These are phyloP conservation scores for Rhizopus delemar DNA, from an alignment of 371 early-diverging fungal genomes.

Conservation along the genomic window DNA sequence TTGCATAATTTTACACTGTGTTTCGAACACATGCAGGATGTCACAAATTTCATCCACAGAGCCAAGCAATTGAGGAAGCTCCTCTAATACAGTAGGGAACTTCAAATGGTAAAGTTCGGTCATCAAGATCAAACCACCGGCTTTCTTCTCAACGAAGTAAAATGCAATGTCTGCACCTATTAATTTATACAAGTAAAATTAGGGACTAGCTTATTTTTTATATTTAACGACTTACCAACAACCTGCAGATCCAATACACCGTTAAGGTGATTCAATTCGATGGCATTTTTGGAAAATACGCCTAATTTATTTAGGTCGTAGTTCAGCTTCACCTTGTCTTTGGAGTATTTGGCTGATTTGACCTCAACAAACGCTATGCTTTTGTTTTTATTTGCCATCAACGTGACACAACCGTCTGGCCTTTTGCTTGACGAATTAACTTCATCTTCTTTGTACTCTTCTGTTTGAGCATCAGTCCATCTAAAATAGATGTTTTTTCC, in stretches of 20 bases:
- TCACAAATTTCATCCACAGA: too few species aligned
- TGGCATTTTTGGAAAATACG: conserved; percentile 16
- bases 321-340: conserved; percentile 12
- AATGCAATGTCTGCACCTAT: conserved; percentile 9
- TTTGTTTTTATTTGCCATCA: conserved; percentile 5
- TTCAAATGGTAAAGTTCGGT: too few species aligned
- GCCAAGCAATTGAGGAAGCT: too few species aligned
- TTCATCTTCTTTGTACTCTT: conserved; percentile 10
- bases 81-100: too few species aligned
- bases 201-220: conserved; percentile 6
- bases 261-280: conserved; percentile 10
- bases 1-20: too few species aligned
- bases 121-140: conserved; percentile 1
- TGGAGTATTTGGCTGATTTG: conserved; percentile 9
- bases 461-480: conserved; percentile 9
- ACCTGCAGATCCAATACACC: conserved; percentile 9
- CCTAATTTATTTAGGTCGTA: conserved; percentile 8
- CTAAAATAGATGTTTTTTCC: conserved; percentile 11
- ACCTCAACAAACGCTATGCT: conserved; percentile 12
- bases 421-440: conserved; percentile 8
- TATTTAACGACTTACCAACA: conserved; percentile 17
- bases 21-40: too few species aligned
- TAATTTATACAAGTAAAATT: conserved; percentile 7
- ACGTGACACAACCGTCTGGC: conserved; percentile 10
- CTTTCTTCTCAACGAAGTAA: conserved; percentile 7